Evolutionary conservation across 129 eudicot species (phyloP).

Genomic region (Daucus carota): DNA sequence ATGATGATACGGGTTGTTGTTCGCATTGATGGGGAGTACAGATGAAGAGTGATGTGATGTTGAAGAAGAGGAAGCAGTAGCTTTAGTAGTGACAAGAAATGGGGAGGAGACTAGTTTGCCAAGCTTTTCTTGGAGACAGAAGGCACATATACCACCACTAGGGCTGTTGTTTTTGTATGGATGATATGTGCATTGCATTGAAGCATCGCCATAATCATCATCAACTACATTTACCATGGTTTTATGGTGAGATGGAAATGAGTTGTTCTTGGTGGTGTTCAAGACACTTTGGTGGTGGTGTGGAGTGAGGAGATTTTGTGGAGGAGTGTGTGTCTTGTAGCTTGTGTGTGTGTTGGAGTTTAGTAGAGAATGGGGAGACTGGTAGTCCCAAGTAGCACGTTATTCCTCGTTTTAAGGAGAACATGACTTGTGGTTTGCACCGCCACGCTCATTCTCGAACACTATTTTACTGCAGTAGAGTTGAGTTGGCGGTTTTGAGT

Average conservation of each 20-base stretch:
- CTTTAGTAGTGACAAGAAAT: constrained; percentile 30
- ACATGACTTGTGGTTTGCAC: not conserved
- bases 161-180: constrained; percentile 54
- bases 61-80: constrained; percentile 40
- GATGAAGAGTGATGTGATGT: constrained; percentile 26
- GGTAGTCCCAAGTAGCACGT: constrained; percentile 4
- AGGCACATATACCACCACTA: constrained; percentile 62
- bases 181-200: constrained; percentile 56
- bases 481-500: no score
- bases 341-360: not conserved
- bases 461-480: no score
- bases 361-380: not conserved
- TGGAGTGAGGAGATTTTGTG: not conserved
- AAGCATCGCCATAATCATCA: constrained; percentile 57
- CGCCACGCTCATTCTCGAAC: not conserved
- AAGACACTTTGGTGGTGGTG: not conserved
- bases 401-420: not conserved
- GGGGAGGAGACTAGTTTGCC: constrained; percentile 87
- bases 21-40: not conserved
- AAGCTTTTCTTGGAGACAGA: constrained; percentile 84
- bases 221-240: constrained; percentile 30
- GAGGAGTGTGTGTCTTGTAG: not conserved
- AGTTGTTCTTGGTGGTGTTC: not conserved
- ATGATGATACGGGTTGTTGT: constrained; percentile 2
- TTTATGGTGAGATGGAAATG: not conserved